A percentile compares a stretch with the other conserved stretches of the same genome.
Conservation (phyloP, 768 basidiomycete genomes). For the Termitomyces sp. region DNA sequence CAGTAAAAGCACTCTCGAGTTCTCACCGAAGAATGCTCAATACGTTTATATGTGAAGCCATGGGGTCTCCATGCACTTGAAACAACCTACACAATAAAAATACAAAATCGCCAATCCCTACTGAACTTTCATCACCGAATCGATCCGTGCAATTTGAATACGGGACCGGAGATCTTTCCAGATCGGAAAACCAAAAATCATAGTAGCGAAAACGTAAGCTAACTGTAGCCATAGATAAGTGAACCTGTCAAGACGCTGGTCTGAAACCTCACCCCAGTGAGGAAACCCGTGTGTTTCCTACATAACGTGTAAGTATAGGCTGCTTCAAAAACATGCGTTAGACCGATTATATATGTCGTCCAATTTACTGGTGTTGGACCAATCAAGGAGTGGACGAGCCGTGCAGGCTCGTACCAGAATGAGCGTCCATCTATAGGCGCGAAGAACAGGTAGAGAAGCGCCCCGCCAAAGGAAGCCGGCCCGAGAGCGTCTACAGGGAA, state of each 20-base stretch:
- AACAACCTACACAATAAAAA: neutral
- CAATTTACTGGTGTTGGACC: constrained; percentile 27
- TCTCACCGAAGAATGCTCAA: neutral
- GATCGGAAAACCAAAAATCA: constrained; percentile 53
- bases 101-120: constrained; percentile 18
- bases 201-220: constrained; percentile 49
- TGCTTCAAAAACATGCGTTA: constrained; percentile 43
- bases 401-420: constrained; percentile 30
- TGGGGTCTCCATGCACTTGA: neutral
- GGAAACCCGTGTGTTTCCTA: constrained; percentile 47
- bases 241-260: neutral
- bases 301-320: constrained; percentile 47
- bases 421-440: constrained; percentile 24
- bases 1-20: too few relatives aligned
- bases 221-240: constrained; percentile 31
- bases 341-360: constrained; percentile 29
- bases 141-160: constrained; percentile 67
- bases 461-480: constrained; percentile 23
- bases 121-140: constrained; percentile 77
- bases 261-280: constrained; percentile 31
- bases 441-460: constrained; percentile 31
- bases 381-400: constrained; percentile 26
- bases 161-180: constrained; percentile 51
- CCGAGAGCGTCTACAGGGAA: constrained; percentile 32
- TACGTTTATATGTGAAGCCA: neutral